These are phyloP conservation scores for Ascochyta pisi DNA, from an alignment of 2,329 filamentous ascomycete species.

Conservation along the genomic window DNA sequence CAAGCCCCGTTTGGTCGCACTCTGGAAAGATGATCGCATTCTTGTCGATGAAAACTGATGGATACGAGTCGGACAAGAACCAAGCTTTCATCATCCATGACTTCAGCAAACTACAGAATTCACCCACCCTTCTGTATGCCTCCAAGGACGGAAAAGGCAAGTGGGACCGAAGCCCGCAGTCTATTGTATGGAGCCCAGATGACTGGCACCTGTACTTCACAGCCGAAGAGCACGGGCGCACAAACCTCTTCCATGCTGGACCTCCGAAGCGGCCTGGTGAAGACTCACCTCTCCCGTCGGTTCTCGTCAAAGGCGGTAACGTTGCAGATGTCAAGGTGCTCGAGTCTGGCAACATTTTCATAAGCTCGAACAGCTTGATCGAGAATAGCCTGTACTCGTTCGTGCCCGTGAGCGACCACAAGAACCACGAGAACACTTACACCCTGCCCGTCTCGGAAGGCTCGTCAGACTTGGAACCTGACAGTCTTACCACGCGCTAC, in stretches of 20 bases:
- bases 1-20: conserved; percentile 74
- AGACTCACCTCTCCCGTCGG: conserved; percentile 27
- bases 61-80: conserved; percentile 83
- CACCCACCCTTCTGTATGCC: conserved; percentile 56
- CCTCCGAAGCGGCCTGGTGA: conserved; percentile 20
- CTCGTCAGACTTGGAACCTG: conserved; percentile 36
- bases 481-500: conserved; percentile 31
- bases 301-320: conserved; percentile 44
- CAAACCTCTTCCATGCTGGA: conserved; percentile 61
- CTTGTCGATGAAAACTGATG: conserved; percentile 75
- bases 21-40: conserved; percentile 76
- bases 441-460: conserved; percentile 29
- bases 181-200: conserved; percentile 60
- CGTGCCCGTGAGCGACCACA: conserved; percentile 49
- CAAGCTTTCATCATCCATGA: conserved; percentile 71
- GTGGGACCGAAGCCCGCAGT: conserved; percentile 63
- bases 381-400: conserved; percentile 76
- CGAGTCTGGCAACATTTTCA: conserved; percentile 61
- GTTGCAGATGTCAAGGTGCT: conserved; percentile 60
- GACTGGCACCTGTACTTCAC: conserved; percentile 71
- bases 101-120: conserved; percentile 61
- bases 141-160: conserved; percentile 67
- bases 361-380: conserved; percentile 72
- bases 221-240: conserved; percentile 72
- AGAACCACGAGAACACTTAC: conserved; percentile 23